A percentile compares a stretch with the other conserved stretches of the same genome.
Conservation (phyloP, 805 yeast species). For the Lachancea kluyveri region DNA sequence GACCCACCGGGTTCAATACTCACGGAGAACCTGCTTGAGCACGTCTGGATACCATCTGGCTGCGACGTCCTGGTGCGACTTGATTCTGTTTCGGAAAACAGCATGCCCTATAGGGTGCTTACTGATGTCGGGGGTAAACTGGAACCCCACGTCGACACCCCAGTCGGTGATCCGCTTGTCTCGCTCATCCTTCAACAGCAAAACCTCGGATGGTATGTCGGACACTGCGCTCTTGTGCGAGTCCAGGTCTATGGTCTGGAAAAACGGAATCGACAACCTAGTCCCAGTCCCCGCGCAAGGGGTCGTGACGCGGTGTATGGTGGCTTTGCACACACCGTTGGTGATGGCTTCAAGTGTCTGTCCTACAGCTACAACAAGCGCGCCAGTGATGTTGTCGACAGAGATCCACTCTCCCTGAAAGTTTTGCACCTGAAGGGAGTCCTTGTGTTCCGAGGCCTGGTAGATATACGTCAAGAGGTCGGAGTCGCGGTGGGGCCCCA, state of each 20-base stretch:
- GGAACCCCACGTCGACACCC: conserved; percentile 17
- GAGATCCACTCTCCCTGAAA: conserved; percentile 51
- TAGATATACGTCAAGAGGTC: conserved; percentile 55
- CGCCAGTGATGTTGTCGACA: conserved; percentile 42
- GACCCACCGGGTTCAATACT: conserved; percentile 1
- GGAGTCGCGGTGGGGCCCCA: conserved; percentile 64
- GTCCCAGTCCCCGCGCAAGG: conserved; percentile 33
- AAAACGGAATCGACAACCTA: conserved; percentile 21
- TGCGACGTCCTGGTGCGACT: conserved; percentile 36
- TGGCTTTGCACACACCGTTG: conserved; percentile 52
- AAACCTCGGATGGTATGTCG: conserved; percentile 10
- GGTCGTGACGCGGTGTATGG: conserved; percentile 47
- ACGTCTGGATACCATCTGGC: conserved; percentile 34
- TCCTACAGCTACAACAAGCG: conserved; percentile 53
- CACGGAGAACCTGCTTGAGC: conserved; percentile 11
- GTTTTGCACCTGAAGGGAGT: conserved; percentile 51
- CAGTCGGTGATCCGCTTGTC: conserved; percentile 13
- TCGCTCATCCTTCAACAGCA: conserved; percentile 12
- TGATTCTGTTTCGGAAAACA: conserved; percentile 35
- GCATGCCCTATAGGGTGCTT: conserved; percentile 32
- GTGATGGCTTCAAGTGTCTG: conserved; percentile 57
- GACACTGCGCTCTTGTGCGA: conserved; percentile 9
- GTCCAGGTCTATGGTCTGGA: conserved; percentile 15
- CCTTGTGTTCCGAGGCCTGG: conserved; percentile 45
- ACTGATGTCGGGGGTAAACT: conserved; percentile 13